Percentiles rank a stretch among this genome's conserved stretches.
Evolutionary conservation across 1,284 basidiomycete genomes (phyloP).

Genomic region (Coniferiporia sulphurascens): DNA sequence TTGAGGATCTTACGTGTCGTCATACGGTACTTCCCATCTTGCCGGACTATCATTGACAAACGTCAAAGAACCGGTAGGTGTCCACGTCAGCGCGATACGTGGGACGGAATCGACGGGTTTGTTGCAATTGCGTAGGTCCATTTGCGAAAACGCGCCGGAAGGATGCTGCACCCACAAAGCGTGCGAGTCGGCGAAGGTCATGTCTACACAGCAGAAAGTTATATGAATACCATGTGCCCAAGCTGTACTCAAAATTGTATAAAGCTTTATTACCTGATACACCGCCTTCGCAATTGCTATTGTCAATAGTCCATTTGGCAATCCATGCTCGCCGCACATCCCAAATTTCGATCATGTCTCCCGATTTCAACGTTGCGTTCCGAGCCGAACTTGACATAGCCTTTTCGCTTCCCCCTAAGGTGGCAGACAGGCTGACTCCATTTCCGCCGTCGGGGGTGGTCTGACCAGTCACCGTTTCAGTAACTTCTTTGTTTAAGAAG

Average conservation of each 20-base stretch:
- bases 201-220: constrained; percentile 43
- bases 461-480: constrained; percentile 3
- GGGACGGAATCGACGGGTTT: constrained; percentile 69
- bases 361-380: constrained; percentile 23
- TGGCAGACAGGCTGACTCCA: background rate
- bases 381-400: constrained; percentile 26
- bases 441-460: background rate
- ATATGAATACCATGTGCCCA: constrained; percentile 16
- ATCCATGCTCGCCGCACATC: constrained; percentile 80
- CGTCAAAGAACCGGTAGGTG: constrained; percentile 59
- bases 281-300: constrained; percentile 59
- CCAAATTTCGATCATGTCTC: constrained; percentile 80
- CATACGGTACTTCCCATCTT: constrained; percentile 75
- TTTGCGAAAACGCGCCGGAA: constrained; percentile 76
- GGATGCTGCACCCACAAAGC: constrained; percentile 73
- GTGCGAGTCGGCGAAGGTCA: constrained; percentile 67
- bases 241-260: constrained; percentile 2
- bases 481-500: constrained; percentile 2
- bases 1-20: constrained; percentile 62
- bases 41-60: constrained; percentile 61
- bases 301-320: constrained; percentile 74
- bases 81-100: constrained; percentile 66
- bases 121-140: constrained; percentile 62
- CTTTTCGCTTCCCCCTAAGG: constrained; percentile 16
- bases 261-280: constrained; percentile 51